Base-by-base conservation (phyloP, 2,329 filamentous ascomycete species). In the Exophiala sideris region DNA sequence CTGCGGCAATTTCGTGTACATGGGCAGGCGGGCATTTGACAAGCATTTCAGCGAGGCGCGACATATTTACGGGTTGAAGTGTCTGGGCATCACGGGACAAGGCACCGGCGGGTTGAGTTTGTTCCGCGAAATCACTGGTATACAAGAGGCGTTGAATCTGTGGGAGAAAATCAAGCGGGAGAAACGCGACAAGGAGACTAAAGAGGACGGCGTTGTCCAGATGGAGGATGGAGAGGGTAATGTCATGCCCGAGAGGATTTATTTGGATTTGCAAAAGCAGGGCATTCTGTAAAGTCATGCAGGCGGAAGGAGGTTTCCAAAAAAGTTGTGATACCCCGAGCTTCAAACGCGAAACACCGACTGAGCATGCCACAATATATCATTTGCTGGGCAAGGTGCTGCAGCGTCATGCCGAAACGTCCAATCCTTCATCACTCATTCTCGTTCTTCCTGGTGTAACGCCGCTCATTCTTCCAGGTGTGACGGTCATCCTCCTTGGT, bases 211-310 rank as follows among this genome's bases (percentile, higher is more conserved):
- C 9, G 83, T 99, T 8, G 89, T 97, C 46, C 91, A 99, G 77
- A 99, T 99, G 94, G 94, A 99, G 77, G 94, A 99, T 71, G 88
- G 84, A 0, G 89, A 95, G 69, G 94, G 94, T 44, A 97, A 99
- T 66, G 94, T 99, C 53, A 99, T 99, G 94, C 94, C 95, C 0
- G 91, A 96, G 75, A 95, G 96, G 79, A 92, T 99, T 50, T 99
- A 96, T 71, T 86, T 91, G 62, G 94, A 99, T 79, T 74, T 97
- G 72, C 88, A 90, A 72, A 95, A 95, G 75, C 90, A 95, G 70
- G 92, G 92, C 33, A 77, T 96, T 67, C 74, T 95, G 61, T 94
- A 78, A 70, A 11, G 40, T 14, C 14, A 16, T 21, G 21, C 16
- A 18, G 16, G 10, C 24, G 9, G 12, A 18, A 38, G 3, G 45